Conservation (phyloP, 2,329 filamentous ascomycete species). For the Penicillium aurantiogriseum region DNA sequence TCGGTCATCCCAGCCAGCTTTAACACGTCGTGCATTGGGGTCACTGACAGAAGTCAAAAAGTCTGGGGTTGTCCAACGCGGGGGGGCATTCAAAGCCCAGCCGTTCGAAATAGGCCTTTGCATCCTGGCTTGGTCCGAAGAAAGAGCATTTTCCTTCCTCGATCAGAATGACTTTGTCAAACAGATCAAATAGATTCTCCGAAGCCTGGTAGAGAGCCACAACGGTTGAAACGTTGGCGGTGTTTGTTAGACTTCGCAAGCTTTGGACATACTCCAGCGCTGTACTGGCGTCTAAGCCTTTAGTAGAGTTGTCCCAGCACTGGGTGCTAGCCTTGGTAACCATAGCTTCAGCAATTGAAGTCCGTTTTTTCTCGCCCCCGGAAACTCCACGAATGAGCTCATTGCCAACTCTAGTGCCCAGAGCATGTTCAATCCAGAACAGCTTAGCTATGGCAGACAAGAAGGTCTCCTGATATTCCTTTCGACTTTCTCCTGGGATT, state of each 20-base stretch:
- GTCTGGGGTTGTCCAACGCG: conserved; percentile 70
- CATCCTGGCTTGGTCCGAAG: conserved; percentile 63
- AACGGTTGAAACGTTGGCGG: conserved; percentile 60
- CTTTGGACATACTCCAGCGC: conserved; percentile 71
- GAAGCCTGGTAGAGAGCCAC: conserved; percentile 71
- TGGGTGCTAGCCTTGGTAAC: conserved; percentile 64
- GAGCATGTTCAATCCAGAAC: conserved; percentile 70
- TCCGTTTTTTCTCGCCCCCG: conserved; percentile 73
- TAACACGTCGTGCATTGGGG: conserved; percentile 56
- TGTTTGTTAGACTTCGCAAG: conserved; percentile 63
- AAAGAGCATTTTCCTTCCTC: conserved; percentile 70
- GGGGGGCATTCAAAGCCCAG: conserved; percentile 69
- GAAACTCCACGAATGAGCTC: conserved; percentile 70
- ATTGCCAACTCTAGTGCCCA: conserved; percentile 72
- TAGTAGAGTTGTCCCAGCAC: conserved; percentile 75
- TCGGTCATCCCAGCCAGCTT: conserved; percentile 56
- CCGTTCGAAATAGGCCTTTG: conserved; percentile 67
- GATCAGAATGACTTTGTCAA: conserved; percentile 68
- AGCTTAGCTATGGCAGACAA: conserved; percentile 67
- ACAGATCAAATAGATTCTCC: conserved; percentile 53
- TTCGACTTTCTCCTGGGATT: conserved; percentile 60
- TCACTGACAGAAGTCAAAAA: conserved; percentile 75
- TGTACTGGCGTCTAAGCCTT: conserved; percentile 70
- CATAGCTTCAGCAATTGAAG: conserved; percentile 76
- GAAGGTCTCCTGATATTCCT: conserved; percentile 61